Evolutionary conservation across 306 rosid genomes (phyloP), one percentile per base, ranked within the genome.

Genomic region (Luffa aegyptiaca): DNA sequence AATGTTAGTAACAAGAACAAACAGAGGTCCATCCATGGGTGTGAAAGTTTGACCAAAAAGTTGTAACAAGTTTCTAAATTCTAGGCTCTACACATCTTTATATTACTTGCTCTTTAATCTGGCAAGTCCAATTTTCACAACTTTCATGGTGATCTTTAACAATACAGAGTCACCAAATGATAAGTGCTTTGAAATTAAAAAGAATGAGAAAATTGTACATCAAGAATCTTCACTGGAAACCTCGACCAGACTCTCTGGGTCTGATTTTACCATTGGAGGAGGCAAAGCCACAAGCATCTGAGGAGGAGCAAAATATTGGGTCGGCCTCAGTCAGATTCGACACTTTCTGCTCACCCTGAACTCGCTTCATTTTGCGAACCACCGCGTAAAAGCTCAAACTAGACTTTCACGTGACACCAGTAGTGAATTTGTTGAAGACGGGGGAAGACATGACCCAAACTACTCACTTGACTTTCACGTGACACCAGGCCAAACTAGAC

Each of bases 281-380:
- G 96, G 97, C 84, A 88, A 79, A 83, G 92, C 93, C 72, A 92
- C 75, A 53, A 92, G 92, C 92, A 86, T 80, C 75, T 79, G 90
- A 55, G 90, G 88, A 35, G 97, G 98, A 78, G 97, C 92, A 87
- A 94, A 94, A 26, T 26, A 26, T 26, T 26, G 31, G 31, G 31
- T 26, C 31, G 31, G 31, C 1, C 31, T 26, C 31, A 0, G 31
- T 26, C n/a, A n/a, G n/a, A n/a, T n/a, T n/a, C n/a, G 31, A 26
- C 31, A 26, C 31, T 26, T 26, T 26, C 31, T 26, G 31, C 31
- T 26, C 31, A n/a, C n/a, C n/a, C n/a, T n/a, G n/a, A n/a, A n/a
- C n/a, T n/a, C n/a, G n/a, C n/a, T n/a, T n/a, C n/a, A n/a, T n/a
- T n/a, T n/a, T n/a, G n/a, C n/a, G n/a, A n/a, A n/a, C n/a, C n/a